A percentile compares a stretch with the other conserved stretches of the same genome.
Evolutionary conservation across 2,329 filamentous ascomycete genomes (phyloP).

Genomic region (Stachybotrys elegans): DNA sequence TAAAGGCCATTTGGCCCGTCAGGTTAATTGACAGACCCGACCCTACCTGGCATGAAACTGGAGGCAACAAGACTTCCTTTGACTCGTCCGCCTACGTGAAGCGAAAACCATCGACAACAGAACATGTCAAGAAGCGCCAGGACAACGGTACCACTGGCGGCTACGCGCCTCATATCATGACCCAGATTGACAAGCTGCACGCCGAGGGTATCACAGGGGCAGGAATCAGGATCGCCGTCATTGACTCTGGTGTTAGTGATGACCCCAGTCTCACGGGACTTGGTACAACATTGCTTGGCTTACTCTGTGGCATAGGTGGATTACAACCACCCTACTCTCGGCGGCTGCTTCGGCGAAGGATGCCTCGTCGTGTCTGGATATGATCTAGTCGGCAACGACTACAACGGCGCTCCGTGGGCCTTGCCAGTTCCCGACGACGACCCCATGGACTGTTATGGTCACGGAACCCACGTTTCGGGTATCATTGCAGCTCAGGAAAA

Average conservation of each 20-base stretch:
- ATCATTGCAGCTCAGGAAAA: slow-evolving; percentile 52
- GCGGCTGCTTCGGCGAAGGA: slow-evolving; percentile 54
- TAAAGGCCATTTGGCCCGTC: slow-evolving; percentile 25
- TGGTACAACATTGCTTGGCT: too few species aligned
- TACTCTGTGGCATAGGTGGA: slow-evolving; percentile 35
- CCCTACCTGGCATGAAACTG: not conserved
- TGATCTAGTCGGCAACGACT: slow-evolving; percentile 49
- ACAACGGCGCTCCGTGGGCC: slow-evolving; percentile 13
- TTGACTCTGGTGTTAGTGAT: slow-evolving; percentile 43
- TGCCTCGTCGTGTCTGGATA: slow-evolving; percentile 50
- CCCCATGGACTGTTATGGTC: slow-evolving; percentile 43
- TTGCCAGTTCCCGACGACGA: slow-evolving; percentile 40
- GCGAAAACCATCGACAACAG: not conserved
- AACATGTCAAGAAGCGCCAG: not conserved
- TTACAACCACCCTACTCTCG: slow-evolving; percentile 55
- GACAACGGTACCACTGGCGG: not conserved
- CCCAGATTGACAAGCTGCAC: slow-evolving; percentile 44
- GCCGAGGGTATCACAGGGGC: slow-evolving; percentile 38
- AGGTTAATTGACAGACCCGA: slow-evolving; percentile 8
- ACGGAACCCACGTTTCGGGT: slow-evolving; percentile 55
- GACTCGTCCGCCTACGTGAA: not conserved
- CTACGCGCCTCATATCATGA: slow-evolving; percentile 39
- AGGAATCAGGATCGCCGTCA: slow-evolving; percentile 43
- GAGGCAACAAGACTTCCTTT: not conserved
- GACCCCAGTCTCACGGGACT: too few species aligned